Percentiles rank a stretch among this genome's conserved stretches.
Conservation (phyloP, 2,329 filamentous ascomycete genomes). For the Fusarium musae region DNA sequence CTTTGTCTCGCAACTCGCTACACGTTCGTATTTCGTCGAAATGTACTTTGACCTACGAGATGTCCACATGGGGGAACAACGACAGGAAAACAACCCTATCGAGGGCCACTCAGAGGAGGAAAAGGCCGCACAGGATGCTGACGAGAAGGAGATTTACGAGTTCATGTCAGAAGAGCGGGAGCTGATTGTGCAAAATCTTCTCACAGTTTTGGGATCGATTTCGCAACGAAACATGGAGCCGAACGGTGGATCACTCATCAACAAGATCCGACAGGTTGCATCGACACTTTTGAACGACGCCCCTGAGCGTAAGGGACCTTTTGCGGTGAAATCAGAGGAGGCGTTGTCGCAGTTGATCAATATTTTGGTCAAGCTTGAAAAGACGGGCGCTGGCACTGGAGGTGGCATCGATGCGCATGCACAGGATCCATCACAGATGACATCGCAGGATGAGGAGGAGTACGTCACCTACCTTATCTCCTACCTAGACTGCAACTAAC, state of each 20-base stretch:
- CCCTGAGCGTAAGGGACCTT: slow-evolving; percentile 61
- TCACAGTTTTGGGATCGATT: slow-evolving; percentile 79
- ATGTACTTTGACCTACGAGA: slow-evolving; percentile 84
- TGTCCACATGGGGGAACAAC: slow-evolving; percentile 64
- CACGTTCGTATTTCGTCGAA: slow-evolving; percentile 85
- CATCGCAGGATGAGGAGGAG: slow-evolving; percentile 74
- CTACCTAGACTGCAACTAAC: too few species aligned
- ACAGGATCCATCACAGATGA: slow-evolving; percentile 54
- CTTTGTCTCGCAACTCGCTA: slow-evolving; percentile 82
- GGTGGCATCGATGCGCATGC: slow-evolving; percentile 46
- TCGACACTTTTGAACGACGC: slow-evolving; percentile 77
- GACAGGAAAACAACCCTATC: slow-evolving; percentile 50
- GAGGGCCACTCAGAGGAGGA: slow-evolving; percentile 52
- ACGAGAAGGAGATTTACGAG: slow-evolving; percentile 63
- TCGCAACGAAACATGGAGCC: slow-evolving; percentile 87
- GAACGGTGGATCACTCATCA: slow-evolving; percentile 73
- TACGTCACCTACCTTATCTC: too few species aligned
- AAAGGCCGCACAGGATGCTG: slow-evolving; percentile 52
- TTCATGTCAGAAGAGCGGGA: slow-evolving; percentile 81
- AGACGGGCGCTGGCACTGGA: slow-evolving; percentile 58
- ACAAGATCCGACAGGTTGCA: slow-evolving; percentile 87
- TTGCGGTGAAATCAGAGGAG: slow-evolving; percentile 71
- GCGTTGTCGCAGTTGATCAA: slow-evolving; percentile 79
- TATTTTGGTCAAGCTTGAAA: slow-evolving; percentile 79
- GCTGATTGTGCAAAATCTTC: slow-evolving; percentile 81